Base-by-base conservation (phyloP, 202 grass and related monocot genomes). In the Musa balbisiana region DNA sequence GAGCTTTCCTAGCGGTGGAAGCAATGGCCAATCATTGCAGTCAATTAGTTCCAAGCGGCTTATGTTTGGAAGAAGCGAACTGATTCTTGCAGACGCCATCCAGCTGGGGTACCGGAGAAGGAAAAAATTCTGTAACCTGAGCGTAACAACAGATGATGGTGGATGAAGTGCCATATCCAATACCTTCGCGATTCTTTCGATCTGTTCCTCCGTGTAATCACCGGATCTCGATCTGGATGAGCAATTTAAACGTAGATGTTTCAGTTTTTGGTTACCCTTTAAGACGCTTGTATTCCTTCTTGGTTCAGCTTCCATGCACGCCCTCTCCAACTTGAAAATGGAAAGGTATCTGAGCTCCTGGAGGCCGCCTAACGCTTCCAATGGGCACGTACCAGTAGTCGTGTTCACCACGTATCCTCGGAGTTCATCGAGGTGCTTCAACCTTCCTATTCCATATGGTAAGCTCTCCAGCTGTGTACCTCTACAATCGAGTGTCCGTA, bases 401-500 rank as follows among this genome's bases (percentile, higher is more conserved):
- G 29, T 33, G 3, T 81, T 74, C 56, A 82, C 76, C 0, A 66
- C n/a, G 51, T 89, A 87, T 70, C 75, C 85, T 64, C 19, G 14
- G 52, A 96, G 80, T 6, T 81, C 80, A 51, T 75, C 77, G 69
- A 96, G 85, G 76, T 80, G 81, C 70, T 74, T 74, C 19, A 96
- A 84, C 75, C 83, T 79, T 21, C 83, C 80, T 77, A 92, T 77
- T 73, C 29, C 81, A 80, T 71, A 92, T 89, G 22, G 82, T 59
- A 10, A 24, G 72, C 1, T 56, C 68, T 1, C 74, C 10, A 23
- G 84, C 81, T 23, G 16, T 49, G 3, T 83, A 86, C 22, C 79
- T 0, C 12, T 29, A 71, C 89, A 73, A 69, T 96, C 81, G 84
- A 96, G 87, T n/a, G 86, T 78, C 81, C 81, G 84, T 64, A 96